A percentile compares a stretch with the other conserved stretches of the same genome.
Evolutionary conservation across 805 yeast genomes (phyloP).

Genomic region (Starmerella stigmatis): DNA sequence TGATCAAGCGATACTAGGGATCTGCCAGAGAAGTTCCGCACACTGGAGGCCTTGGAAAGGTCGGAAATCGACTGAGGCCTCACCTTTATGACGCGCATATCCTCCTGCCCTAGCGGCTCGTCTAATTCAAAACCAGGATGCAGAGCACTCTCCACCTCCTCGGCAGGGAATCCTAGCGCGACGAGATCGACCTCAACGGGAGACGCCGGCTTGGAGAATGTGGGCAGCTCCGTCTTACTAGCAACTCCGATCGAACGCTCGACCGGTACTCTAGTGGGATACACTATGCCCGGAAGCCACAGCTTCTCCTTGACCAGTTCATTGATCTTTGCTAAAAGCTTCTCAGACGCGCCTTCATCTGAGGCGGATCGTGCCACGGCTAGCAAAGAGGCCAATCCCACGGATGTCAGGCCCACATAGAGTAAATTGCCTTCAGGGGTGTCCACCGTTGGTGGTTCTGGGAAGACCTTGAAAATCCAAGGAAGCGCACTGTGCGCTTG

Average conservation of each 20-base stretch:
- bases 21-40: background rate
- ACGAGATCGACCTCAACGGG: background rate
- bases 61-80: background rate
- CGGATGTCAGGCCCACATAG: conserved; percentile 1
- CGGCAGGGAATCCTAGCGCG: conserved; percentile 7
- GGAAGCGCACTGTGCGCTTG: conserved; percentile 14
- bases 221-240: background rate
- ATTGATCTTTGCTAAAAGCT: conserved; percentile 10
- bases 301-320: conserved; percentile 12
- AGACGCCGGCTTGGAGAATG: background rate
- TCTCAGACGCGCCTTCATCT: conserved; percentile 13
- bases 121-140: conserved; percentile 16
- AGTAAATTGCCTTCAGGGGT: background rate
- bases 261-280: conserved; percentile 16
- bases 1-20: conserved; percentile 6
- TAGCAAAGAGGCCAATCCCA: conserved; percentile 13
- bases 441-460: background rate
- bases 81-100: conserved; percentile 1
- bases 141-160: conserved; percentile 11
- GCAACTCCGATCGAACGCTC: conserved; percentile 6
- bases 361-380: conserved; percentile 10
- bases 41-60: background rate
- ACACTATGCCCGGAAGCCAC: conserved; percentile 25
- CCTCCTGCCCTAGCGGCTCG: conserved; percentile 14
- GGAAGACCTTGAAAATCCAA: conserved; percentile 11